Evolutionary conservation across 352 stramenopile genomes (phyloP).

Genomic region (Blastocystis sp.): DNA sequence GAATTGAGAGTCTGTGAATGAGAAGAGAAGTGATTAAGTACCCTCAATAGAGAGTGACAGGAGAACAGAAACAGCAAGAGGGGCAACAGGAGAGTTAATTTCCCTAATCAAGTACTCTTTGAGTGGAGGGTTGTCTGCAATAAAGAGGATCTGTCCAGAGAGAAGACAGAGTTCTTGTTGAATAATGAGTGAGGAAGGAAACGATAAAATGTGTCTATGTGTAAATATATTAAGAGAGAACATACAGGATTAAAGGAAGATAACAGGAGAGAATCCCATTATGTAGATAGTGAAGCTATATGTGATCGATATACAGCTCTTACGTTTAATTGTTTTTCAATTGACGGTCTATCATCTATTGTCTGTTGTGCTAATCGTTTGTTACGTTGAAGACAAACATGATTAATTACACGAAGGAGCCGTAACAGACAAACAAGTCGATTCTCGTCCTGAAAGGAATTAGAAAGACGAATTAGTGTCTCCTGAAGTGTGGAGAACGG

Average conservation of each 20-base stretch:
- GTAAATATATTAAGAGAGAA: not conserved
- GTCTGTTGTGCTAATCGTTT: not conserved
- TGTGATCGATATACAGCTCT: not conserved
- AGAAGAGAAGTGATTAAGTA: not conserved
- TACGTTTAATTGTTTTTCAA: not conserved
- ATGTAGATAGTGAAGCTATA: not conserved
- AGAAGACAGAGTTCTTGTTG: not conserved
- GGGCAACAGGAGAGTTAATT: not conserved
- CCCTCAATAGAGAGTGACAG: not conserved
- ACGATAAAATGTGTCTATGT: not conserved
- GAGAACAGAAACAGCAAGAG: not conserved
- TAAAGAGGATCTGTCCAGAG: not conserved
- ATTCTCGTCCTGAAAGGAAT: not conserved
- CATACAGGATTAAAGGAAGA: not conserved
- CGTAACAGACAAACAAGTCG: not conserved
- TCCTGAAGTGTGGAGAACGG: conserved; percentile 48
- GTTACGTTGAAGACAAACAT: not conserved
- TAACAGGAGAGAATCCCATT: conserved; percentile 41
- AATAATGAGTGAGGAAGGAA: not conserved
- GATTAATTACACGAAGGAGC: conserved; percentile 44
- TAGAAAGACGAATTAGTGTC: not conserved
- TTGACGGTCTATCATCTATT: not conserved
- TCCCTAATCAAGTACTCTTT: no score
- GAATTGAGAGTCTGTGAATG: not conserved
- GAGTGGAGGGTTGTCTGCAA: no score